Percentiles rank a stretch among this genome's conserved stretches.
These are phyloP conservation scores for Pseudoneurospora amorphoporcata DNA, from an alignment of 495 filamentous ascomycete genomes.

Conservation along the genomic window DNA sequence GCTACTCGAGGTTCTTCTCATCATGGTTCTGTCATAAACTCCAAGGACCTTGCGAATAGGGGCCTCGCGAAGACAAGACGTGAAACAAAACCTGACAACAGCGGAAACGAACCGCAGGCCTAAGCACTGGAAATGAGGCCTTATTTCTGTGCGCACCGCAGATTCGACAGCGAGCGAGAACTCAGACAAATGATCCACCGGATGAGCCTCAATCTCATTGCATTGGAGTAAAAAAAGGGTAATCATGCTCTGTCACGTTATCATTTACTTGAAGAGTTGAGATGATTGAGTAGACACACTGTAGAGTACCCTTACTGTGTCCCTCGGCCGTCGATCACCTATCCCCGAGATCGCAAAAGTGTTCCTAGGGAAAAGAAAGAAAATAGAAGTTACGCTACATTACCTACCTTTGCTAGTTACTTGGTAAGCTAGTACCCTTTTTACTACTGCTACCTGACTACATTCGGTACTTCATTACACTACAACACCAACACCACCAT, in stretches of 20 bases:
- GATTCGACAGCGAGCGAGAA: background rate
- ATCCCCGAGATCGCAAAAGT: too few species aligned
- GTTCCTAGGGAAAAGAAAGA: background rate
- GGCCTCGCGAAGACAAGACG: background rate
- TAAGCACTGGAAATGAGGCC: background rate
- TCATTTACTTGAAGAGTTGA: background rate
- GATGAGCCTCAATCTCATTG: background rate
- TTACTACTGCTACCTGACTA: background rate
- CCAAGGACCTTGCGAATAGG: background rate
- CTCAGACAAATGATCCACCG: background rate
- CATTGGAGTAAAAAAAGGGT: background rate
- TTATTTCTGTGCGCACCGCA: background rate
- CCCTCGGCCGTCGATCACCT: background rate
- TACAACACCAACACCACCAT: background rate
- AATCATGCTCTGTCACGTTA: background rate
- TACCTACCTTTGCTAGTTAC: background rate
- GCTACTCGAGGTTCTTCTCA: background rate
- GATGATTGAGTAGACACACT: background rate
- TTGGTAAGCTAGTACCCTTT: background rate
- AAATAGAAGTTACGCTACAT: background rate
- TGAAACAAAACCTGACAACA: background rate
- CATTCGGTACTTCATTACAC: background rate
- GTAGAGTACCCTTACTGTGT: background rate
- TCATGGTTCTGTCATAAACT: background rate
- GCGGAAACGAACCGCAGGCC: background rate